Evolutionary conservation across 352 stramenopile genomes (phyloP), one percentile per base, ranked within the genome.

Genomic region (Globisporangium barbulae): DNA sequence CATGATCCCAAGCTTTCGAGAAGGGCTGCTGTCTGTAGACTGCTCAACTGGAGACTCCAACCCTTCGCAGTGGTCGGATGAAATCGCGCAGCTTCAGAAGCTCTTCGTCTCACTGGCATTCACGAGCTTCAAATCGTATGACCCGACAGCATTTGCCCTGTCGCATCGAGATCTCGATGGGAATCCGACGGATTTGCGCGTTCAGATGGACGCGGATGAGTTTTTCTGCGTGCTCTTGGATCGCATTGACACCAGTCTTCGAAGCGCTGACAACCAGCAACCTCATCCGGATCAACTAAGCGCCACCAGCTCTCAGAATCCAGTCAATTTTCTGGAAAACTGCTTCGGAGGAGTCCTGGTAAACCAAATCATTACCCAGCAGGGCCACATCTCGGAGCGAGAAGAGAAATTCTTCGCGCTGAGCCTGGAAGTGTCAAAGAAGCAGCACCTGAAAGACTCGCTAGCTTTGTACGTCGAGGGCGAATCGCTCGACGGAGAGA

Each of bases 351-450:
- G 87, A 3, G 67, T 88, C 5, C 54, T 96, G 10, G 86, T 94
- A 19, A 93, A 94, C 63, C 88, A 96, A 37, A 90, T 96, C 63
- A 64, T 91, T 31, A 95, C 84, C 0, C 70, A 94, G 52, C 73
- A 90, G 25, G 83, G 82, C 0, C 73, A 95, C 65, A 60, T 94
- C 13, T 95, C 85, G 0, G 86, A 94, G 56, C 72, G 86, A 7
- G 83, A 94, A 41, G 88, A 96, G 44, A 88, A 89, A 9, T 96
- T 96, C 59, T 91, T 94, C 19, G 83, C 82, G 2, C 67, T 96
- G 52, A 93, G 84, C 59, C 54, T 96, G 3, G 88, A 96, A 21
- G 76, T 96, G 13, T 80, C 83, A 5, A 83, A 91, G 53, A 91
- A 92, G 69, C 65, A 73, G 7, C 70, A 84, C 15, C 64, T 94